Conservation (phyloP, 139 green algal genomes). For the Tetradesmus lagerheimii region DNA sequence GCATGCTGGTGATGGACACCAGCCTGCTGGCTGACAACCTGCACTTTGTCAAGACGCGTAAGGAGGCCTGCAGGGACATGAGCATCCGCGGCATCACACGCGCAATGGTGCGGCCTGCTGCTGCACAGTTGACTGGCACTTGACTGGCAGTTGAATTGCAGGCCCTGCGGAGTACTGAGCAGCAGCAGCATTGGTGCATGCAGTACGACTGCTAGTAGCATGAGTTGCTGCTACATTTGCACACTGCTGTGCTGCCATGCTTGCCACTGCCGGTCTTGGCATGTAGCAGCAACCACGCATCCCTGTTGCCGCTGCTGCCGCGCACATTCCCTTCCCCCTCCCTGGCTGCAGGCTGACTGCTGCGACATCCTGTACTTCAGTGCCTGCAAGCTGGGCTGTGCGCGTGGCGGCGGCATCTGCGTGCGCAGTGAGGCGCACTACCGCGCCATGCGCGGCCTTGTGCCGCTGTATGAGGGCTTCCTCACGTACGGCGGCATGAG, state of each 20-base stretch:
- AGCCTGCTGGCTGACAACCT: background rate
- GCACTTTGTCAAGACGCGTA: background rate
- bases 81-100: background rate
- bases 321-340: no score
- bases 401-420: background rate
- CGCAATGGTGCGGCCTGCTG: background rate
- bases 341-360: no score
- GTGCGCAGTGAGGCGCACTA: background rate
- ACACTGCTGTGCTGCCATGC: no score
- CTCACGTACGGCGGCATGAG: background rate
- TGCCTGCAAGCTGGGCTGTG: background rate
- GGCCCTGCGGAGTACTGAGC: no score
- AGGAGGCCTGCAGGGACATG: background rate
- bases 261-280: no score
- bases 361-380: background rate
- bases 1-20: background rate
- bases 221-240: no score
- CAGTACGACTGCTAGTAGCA: no score
- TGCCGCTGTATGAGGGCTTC: background rate
- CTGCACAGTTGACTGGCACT: no score
- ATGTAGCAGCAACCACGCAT: no score
- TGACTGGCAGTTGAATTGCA: no score
- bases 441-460: background rate
- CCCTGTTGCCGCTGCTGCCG: no score
- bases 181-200: no score